phyloP scores from a whole-genome alignment of 192 early-diverging fungal genomes.

The Gonapodya sp. region DNA sequence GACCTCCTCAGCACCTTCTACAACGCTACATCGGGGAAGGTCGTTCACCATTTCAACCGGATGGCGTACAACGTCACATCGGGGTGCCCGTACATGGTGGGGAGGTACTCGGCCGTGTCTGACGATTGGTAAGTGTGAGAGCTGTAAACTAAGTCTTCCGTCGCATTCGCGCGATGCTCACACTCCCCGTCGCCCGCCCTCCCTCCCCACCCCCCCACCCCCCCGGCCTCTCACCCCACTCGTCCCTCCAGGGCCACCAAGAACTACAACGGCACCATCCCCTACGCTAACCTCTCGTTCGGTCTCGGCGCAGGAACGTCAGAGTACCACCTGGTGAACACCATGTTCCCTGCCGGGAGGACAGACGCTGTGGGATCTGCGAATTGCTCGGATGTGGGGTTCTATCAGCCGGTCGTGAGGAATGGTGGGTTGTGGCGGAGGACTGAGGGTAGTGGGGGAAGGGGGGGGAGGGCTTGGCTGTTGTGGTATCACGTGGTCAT shows the following conservation, averaged over 20 bases:
- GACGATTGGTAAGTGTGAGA: neutral
- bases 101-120: neutral
- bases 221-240: too few species aligned
- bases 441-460: neutral
- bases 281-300: neutral
- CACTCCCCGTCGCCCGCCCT: too few species aligned
- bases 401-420: neutral
- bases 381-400: neutral
- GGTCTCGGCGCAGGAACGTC: neutral
- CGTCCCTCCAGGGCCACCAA: too few species aligned
- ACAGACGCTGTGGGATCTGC: neutral
- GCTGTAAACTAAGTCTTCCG: too few species aligned
- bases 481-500: too few species aligned
- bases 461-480: too few species aligned
- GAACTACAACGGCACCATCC: too few species aligned
- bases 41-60: neutral
- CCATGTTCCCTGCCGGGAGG: neutral
- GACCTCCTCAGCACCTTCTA: neutral
- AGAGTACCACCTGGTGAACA: neutral
- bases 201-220: too few species aligned
- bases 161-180: too few species aligned
- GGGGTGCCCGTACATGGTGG: neutral
- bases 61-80: neutral
- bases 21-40: neutral
- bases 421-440: neutral